Percentiles rank a stretch among this genome's conserved stretches.
Evolutionary conservation across 257 asterid genomes (phyloP).

Genomic region (Solanum verrucosum): DNA sequence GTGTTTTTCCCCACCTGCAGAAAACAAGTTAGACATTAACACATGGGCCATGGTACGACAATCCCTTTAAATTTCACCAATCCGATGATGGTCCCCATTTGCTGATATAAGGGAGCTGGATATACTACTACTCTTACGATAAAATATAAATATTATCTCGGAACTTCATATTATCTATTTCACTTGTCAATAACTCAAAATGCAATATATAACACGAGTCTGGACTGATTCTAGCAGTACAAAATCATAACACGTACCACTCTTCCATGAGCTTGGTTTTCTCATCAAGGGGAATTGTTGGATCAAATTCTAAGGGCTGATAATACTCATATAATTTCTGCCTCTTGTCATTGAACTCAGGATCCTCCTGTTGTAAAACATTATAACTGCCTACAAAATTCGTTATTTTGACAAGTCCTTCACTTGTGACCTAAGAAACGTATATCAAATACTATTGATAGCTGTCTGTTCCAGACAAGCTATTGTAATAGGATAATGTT

Average conservation of each 20-base stretch:
- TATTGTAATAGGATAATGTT: neutral
- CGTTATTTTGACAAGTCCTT: slow-evolving; percentile 9
- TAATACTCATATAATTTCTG: slow-evolving; percentile 63
- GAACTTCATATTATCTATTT: neutral
- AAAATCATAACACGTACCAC: slow-evolving; percentile 50
- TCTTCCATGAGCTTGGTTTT: slow-evolving; percentile 89
- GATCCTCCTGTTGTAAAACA: slow-evolving; percentile 70
- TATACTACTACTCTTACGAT: neutral
- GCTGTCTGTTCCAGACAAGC: neutral
- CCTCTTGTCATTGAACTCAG: slow-evolving; percentile 72
- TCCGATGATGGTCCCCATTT: neutral
- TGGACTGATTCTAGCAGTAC: neutral
- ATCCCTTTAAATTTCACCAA: neutral
- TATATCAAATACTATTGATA: neutral
- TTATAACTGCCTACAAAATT: slow-evolving; percentile 69
- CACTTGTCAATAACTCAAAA: neutral
- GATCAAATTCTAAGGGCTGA: slow-evolving; percentile 86
- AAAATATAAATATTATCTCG: neutral
- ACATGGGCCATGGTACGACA: neutral
- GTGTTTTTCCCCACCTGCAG: slow-evolving; percentile 91
- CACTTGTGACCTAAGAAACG: neutral
- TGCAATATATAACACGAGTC: neutral
- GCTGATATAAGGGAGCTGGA: neutral
- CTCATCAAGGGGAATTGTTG: slow-evolving; percentile 66
- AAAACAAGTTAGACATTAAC: neutral